These are phyloP conservation scores for Podaxis sp. DNA, from an alignment of 768 basidiomycete genomes.

Conservation along the genomic window DNA sequence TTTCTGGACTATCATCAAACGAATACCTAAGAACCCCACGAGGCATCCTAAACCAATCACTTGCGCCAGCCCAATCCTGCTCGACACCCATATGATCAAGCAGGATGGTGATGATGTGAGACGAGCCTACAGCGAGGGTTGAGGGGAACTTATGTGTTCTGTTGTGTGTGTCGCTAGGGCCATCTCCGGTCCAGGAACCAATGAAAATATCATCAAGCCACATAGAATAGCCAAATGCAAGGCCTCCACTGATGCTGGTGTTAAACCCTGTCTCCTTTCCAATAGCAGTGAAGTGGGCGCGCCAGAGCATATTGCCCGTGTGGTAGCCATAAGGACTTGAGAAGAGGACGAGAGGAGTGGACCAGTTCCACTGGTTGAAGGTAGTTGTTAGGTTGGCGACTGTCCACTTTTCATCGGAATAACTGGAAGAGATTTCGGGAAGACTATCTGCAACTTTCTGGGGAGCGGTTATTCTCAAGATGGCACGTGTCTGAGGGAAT, in stretches of 20 bases:
- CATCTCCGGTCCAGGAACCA: slow-evolving; percentile 46
- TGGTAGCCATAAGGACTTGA: slow-evolving; percentile 51
- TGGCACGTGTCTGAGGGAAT: neutral
- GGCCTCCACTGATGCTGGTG: slow-evolving; percentile 40
- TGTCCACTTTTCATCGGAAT: slow-evolving; percentile 43
- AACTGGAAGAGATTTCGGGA: slow-evolving; percentile 38
- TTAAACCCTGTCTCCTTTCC: slow-evolving; percentile 44
- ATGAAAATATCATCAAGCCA: slow-evolving; percentile 48
- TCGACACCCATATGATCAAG: slow-evolving; percentile 58
- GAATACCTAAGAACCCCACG: slow-evolving; percentile 47
- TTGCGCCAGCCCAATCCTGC: slow-evolving; percentile 39
- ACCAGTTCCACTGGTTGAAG: slow-evolving; percentile 35
- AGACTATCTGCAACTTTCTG: slow-evolving; percentile 42
- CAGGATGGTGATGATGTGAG: slow-evolving; percentile 46
- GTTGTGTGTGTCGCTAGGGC: slow-evolving; percentile 29
- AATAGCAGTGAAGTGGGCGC: slow-evolving; percentile 47
- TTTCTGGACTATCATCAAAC: slow-evolving; percentile 38
- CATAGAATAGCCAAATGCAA: slow-evolving; percentile 47
- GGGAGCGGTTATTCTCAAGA: neutral
- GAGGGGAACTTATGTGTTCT: slow-evolving; percentile 34
- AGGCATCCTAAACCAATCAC: slow-evolving; percentile 46
- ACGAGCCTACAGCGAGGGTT: slow-evolving; percentile 26
- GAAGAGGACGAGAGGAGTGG: slow-evolving; percentile 42
- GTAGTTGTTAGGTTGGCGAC: slow-evolving; percentile 39
- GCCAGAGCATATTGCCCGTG: slow-evolving; percentile 51